Conservation (phyloP, 192 early-diverging fungal genomes). For the Cladochytrium replicatum region DNA sequence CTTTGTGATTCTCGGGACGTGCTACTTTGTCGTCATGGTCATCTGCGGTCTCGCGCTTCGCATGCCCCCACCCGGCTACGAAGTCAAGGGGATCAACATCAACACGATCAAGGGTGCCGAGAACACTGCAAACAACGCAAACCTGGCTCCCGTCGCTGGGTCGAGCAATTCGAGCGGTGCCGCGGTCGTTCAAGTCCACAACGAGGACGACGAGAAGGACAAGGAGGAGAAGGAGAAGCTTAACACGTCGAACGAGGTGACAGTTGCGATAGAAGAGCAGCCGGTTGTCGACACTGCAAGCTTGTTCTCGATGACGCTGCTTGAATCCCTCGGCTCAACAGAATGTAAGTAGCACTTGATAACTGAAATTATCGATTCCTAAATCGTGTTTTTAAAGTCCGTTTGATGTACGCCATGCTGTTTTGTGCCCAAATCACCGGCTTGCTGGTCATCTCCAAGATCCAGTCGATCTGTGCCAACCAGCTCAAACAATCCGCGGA, state of each 20-base stretch:
- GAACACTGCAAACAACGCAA: too few species aligned
- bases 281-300: background rate
- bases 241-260: background rate
- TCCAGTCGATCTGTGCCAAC: conserved; percentile 22
- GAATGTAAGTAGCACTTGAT: too few species aligned
- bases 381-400: too few species aligned
- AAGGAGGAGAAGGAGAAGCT: background rate
- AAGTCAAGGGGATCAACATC: conserved; percentile 51
- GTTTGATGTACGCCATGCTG: conserved; percentile 32
- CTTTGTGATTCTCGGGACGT: conserved; percentile 53
- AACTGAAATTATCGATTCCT: too few species aligned
- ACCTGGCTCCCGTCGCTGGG: too few species aligned
- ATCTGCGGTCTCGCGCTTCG: conserved; percentile 15
- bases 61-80: conserved; percentile 47
- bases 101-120: conserved; percentile 31
- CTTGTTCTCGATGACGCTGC: conserved; percentile 15
- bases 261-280: too few species aligned
- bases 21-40: conserved; percentile 52
- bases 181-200: too few species aligned
- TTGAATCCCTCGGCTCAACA: conserved; percentile 12
- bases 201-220: background rate
- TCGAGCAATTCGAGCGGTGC: too few species aligned
- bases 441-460: conserved; percentile 32
- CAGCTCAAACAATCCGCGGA: conserved; percentile 15
- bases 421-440: conserved; percentile 40